Percentiles rank a stretch among this genome's conserved stretches.
These are phyloP conservation scores for Magnolia officinalis DNA, from an alignment of 164 flowering plant genomes.

Conservation along the genomic window DNA sequence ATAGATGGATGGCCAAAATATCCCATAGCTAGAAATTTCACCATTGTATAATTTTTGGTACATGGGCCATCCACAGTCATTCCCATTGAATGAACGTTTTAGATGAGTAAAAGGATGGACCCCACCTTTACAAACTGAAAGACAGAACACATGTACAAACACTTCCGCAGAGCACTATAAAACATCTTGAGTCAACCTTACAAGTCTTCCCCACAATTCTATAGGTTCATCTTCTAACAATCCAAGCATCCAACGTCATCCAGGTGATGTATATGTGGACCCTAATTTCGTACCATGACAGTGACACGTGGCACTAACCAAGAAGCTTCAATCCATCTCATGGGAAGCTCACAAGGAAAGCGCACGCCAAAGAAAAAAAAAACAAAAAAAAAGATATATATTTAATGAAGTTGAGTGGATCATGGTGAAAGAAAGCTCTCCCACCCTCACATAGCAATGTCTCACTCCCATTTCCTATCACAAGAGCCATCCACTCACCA, in stretches of 20 bases:
- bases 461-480: slow-evolving; percentile 2
- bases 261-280: neutral
- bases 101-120: neutral
- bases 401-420: neutral
- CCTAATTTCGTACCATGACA: neutral
- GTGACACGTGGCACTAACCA: slow-evolving; percentile 1
- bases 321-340: slow-evolving; percentile 1
- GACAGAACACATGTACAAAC: neutral
- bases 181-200: neutral
- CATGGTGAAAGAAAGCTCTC: neutral
- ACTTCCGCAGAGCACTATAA: neutral
- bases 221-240: neutral
- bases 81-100: neutral
- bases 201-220: neutral
- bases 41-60: neutral
- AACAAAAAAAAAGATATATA: neutral
- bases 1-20: too few relatives aligned
- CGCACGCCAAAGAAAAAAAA: too few relatives aligned
- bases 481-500: slow-evolving; percentile 16
- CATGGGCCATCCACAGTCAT: neutral
- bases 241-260: slow-evolving; percentile 1
- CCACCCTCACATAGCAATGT: neutral
- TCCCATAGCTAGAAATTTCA: too few relatives aligned
- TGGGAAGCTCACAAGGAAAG: slow-evolving; percentile 4
- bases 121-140: neutral